A percentile compares a stretch with the other conserved stretches of the same genome.
Evolutionary conservation across 2,329 filamentous ascomycete species (phyloP).

Genomic region (Colletotrichum chrysophilum): DNA sequence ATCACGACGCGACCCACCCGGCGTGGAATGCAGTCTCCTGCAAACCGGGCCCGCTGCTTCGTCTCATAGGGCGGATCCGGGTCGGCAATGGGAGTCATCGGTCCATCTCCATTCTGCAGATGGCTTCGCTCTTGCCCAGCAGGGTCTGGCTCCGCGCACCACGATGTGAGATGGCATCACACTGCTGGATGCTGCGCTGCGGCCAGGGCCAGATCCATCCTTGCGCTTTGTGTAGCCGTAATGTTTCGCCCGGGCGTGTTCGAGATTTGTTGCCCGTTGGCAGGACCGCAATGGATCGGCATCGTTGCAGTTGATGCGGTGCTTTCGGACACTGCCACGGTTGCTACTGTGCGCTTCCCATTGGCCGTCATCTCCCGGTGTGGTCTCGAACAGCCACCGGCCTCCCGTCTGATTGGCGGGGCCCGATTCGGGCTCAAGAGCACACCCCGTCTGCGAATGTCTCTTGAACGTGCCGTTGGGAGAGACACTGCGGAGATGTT

Average conservation of each 20-base stretch:
- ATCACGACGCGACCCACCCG: conserved; percentile 28
- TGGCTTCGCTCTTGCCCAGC: not conserved
- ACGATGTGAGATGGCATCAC: conserved; percentile 21
- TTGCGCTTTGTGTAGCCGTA: not conserved
- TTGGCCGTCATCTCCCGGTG: not conserved
- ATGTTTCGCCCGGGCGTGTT: not conserved
- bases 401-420: not conserved
- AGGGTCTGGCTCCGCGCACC: not conserved
- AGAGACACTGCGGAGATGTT: not conserved
- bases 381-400: not conserved
- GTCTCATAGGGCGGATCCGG: conserved; percentile 28
- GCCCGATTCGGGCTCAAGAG: not conserved
- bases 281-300: not conserved
- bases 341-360: not conserved
- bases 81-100: conserved; percentile 28
- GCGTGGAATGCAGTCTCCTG: conserved; percentile 30
- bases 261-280: not conserved
- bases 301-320: not conserved
- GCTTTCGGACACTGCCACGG: not conserved
- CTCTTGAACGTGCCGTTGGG: not conserved
- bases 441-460: not conserved
- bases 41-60: conserved; percentile 22
- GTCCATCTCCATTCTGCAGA: not conserved
- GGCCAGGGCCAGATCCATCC: not conserved
- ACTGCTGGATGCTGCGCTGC: not conserved